Evolutionary conservation across 805 yeast genomes (phyloP).

Genomic region (Yarrowia sp.): DNA sequence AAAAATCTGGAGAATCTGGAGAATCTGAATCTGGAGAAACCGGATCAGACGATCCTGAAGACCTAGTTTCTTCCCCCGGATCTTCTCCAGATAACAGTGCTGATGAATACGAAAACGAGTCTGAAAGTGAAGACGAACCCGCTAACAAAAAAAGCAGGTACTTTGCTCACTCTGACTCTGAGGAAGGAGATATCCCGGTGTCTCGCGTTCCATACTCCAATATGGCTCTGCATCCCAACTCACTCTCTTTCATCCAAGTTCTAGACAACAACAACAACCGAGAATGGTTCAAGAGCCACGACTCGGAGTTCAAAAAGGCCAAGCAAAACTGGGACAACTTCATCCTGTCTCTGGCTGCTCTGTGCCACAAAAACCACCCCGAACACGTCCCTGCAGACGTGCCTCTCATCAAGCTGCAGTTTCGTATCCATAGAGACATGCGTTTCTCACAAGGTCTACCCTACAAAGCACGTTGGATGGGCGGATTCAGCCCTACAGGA

Average conservation of each 20-base stretch:
- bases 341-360: conserved; percentile 1
- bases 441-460: conserved; percentile 8
- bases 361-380: background rate
- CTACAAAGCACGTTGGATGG: conserved; percentile 12
- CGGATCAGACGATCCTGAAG: background rate
- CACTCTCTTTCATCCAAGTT: background rate
- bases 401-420: conserved; percentile 9
- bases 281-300: conserved; percentile 18
- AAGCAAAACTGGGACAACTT: conserved; percentile 20
- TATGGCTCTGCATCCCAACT: conserved; percentile 6
- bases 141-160: conserved; percentile 4
- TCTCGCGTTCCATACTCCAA: background rate
- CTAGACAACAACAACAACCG: conserved; percentile 4
- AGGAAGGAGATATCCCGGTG: background rate
- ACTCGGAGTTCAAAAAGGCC: conserved; percentile 10
- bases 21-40: background rate
- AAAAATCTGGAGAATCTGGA: background rate
- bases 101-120: background rate
- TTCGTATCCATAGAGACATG: conserved; percentile 23
- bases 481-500: conserved; percentile 6
- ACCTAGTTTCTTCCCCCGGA: background rate
- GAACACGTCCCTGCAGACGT: conserved; percentile 13
- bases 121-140: background rate
- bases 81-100: background rate
- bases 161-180: background rate